These are phyloP conservation scores for Floccularia luteovirens DNA, from an alignment of 768 basidiomycete species.

Conservation along the genomic window DNA sequence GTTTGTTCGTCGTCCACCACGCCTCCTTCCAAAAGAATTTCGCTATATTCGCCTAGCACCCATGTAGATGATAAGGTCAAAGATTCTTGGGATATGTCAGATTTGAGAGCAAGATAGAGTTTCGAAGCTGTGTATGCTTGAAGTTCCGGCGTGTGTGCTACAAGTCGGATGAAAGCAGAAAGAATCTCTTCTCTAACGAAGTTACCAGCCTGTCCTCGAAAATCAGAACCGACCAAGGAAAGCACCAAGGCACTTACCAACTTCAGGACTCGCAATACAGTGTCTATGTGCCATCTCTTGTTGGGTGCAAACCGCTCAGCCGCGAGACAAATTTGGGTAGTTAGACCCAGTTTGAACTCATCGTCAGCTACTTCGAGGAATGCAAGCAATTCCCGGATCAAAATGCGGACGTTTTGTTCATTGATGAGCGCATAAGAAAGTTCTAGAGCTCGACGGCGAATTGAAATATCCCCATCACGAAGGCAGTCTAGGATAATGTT, in stretches of 20 bases:
- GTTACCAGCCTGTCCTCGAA: constrained; percentile 74
- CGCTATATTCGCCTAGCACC: constrained; percentile 96
- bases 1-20: constrained; percentile 68
- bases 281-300: constrained; percentile 99
- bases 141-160: constrained; percentile 93
- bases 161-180: constrained; percentile 90
- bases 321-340: constrained; percentile 92
- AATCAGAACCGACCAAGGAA: neutral
- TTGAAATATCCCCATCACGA: constrained; percentile 98
- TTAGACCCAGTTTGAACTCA: constrained; percentile 97
- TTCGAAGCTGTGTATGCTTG: constrained; percentile 94
- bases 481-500: constrained; percentile 99
- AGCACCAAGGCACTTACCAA: constrained; percentile 48
- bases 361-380: constrained; percentile 99
- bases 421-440: constrained; percentile 96
- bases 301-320: constrained; percentile 97
- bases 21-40: constrained; percentile 81
- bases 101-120: constrained; percentile 78
- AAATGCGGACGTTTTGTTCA: constrained; percentile 86
- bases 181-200: constrained; percentile 96
- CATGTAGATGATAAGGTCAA: constrained; percentile 90
- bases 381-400: constrained; percentile 87
- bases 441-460: constrained; percentile 92
- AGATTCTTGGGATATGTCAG: constrained; percentile 95
- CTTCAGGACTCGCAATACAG: constrained; percentile 86